A percentile compares a stretch with the other conserved stretches of the same genome.
Conservation (phyloP, 2,329 filamentous ascomycete genomes). For the Periconia sp. region DNA sequence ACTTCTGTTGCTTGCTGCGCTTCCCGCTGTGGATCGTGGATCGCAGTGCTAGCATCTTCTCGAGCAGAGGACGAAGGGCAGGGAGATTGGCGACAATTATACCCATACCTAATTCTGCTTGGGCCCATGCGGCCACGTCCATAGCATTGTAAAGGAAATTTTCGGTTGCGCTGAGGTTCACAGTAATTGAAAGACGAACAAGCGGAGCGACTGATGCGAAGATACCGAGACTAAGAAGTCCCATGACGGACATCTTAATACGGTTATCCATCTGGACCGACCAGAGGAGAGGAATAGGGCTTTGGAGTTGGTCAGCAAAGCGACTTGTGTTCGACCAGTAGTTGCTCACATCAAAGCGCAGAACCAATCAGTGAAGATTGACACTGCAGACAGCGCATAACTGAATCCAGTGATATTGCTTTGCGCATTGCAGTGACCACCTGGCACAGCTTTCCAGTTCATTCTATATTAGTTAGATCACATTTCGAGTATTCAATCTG, state of each 20-base stretch:
- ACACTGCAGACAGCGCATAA: conserved; percentile 34
- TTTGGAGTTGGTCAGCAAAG: conserved; percentile 6
- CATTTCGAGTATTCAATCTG: not conserved
- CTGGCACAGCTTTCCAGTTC: conserved; percentile 35
- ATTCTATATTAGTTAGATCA: conserved; percentile 26
- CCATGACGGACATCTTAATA: conserved; percentile 25
- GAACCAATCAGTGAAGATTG: conserved; percentile 43
- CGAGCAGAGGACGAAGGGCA: conserved; percentile 17
- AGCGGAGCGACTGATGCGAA: conserved; percentile 33
- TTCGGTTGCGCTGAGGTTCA: conserved; percentile 29
- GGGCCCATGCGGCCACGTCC: conserved; percentile 20
- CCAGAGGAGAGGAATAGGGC: conserved; percentile 27
- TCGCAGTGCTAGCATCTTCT: conserved; percentile 15
- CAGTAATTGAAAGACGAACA: conserved; percentile 44
- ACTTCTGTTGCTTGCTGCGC: conserved; percentile 10
- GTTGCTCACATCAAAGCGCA: conserved; percentile 37
- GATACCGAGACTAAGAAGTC: conserved; percentile 19
- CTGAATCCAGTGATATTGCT: conserved; percentile 19
- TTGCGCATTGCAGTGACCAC: conserved; percentile 13
- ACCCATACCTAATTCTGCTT: conserved; percentile 16
- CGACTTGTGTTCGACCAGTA: too few relatives aligned
- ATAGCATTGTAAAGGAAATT: conserved; percentile 19
- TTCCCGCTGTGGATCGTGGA: conserved; percentile 12
- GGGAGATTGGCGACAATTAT: conserved; percentile 19
- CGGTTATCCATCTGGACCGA: conserved; percentile 25